phyloP scores from a whole-genome alignment of 768 basidiomycete species.

The Xerocomus spinulosus region DNA sequence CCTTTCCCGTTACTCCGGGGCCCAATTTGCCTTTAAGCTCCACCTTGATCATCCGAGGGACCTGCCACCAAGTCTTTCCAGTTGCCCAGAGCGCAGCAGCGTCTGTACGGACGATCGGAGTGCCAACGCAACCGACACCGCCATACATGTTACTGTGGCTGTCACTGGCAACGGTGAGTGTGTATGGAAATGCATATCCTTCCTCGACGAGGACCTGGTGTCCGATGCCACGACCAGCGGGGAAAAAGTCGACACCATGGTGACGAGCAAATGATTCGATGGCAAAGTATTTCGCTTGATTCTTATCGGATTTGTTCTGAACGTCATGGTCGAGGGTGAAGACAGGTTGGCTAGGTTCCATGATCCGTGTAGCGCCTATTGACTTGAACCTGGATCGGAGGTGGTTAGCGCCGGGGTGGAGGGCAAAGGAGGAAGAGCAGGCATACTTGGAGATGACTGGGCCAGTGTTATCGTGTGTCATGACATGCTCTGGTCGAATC shows the following conservation, averaged over 20 bases:
- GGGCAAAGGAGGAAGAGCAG: background rate
- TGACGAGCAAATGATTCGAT: slow-evolving; percentile 88
- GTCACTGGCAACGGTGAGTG: slow-evolving; percentile 93
- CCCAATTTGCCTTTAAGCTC: slow-evolving; percentile 79
- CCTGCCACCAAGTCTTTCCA: slow-evolving; percentile 99
- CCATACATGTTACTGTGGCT: slow-evolving; percentile 99
- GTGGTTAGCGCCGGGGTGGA: background rate
- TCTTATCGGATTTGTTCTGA: slow-evolving; percentile 89
- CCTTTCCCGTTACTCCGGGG: slow-evolving; percentile 94
- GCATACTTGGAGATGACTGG: slow-evolving; percentile 95
- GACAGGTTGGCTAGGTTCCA: slow-evolving; percentile 79
- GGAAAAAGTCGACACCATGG: slow-evolving; percentile 90
- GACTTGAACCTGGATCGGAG: slow-evolving; percentile 72
- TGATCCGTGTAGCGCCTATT: slow-evolving; percentile 82
- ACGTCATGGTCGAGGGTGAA: slow-evolving; percentile 99
- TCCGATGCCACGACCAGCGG: slow-evolving; percentile 95
- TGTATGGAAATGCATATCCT: slow-evolving; percentile 95
- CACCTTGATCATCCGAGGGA: slow-evolving; percentile 94
- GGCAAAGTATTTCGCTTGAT: slow-evolving; percentile 84
- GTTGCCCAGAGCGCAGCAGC: slow-evolving; percentile 97
- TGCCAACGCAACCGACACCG: slow-evolving; percentile 94
- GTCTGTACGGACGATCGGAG: slow-evolving; percentile 94
- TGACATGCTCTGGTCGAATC: slow-evolving; percentile 97
- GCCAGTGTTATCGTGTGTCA: slow-evolving; percentile 98
- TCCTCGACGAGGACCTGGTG: slow-evolving; percentile 98